These are phyloP conservation scores for Boletus insuetus DNA, from an alignment of 768 basidiomycete species.

Conservation along the genomic window DNA sequence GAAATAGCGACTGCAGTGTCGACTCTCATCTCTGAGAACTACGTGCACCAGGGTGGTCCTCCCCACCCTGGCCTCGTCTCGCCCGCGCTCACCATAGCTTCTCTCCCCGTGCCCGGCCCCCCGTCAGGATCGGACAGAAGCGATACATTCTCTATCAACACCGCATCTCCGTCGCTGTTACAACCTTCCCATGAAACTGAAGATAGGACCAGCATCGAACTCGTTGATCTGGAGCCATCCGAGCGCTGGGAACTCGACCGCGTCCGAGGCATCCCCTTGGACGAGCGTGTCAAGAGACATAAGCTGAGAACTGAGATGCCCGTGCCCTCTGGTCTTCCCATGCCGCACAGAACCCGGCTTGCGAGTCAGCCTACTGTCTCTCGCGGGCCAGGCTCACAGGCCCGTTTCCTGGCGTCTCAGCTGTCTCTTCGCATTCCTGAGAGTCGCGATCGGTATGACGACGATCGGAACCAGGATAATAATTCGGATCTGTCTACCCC, in stretches of 20 bases:
- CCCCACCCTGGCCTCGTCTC: conserved; percentile 25
- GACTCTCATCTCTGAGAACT: conserved; percentile 41
- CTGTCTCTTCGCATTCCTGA: conserved; percentile 34
- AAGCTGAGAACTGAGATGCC: conserved; percentile 33
- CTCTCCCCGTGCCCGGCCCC: conserved; percentile 19
- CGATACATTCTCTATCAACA: conserved; percentile 21
- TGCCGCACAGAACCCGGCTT: conserved; percentile 30
- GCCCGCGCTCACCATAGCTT: conserved; percentile 22
- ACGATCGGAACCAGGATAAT: conserved; percentile 29
- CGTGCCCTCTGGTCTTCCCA: conserved; percentile 14
- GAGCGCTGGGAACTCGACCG: conserved; percentile 46
- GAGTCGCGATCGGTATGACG: conserved; percentile 31
- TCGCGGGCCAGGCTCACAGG: conserved; percentile 27
- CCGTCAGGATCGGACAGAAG: conserved; percentile 22
- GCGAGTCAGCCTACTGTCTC: conserved; percentile 28
- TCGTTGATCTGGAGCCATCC: conserved; percentile 47
- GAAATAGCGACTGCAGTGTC: conserved; percentile 51
- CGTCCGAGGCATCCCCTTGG: conserved; percentile 40
- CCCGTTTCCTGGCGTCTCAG: conserved; percentile 34
- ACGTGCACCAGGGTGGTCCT: conserved; percentile 30
- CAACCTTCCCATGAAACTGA: conserved; percentile 34
- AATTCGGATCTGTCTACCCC: conserved; percentile 33
- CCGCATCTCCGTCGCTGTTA: conserved; percentile 15
- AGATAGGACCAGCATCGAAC: conserved; percentile 50
- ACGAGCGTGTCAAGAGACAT: conserved; percentile 38